Conservation (phyloP, 2,329 filamentous ascomycete genomes). For the Fusarium mundagurra region DNA sequence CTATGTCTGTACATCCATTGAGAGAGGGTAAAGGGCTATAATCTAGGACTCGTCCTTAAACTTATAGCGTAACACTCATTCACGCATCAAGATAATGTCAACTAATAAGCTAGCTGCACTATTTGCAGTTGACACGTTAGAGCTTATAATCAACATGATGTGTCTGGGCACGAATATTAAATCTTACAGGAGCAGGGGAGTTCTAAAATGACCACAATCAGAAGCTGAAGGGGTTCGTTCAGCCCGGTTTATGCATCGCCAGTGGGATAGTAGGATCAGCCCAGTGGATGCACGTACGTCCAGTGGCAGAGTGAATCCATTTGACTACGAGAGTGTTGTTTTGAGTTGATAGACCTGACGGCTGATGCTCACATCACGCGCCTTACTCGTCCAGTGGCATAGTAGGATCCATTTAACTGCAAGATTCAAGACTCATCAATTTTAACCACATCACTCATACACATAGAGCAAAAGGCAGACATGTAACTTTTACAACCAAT, state of each 20-base stretch:
- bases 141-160: neutral
- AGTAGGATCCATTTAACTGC: neutral
- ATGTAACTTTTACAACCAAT: neutral
- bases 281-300: neutral
- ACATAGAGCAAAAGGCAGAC: neutral
- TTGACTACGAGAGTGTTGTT: neutral
- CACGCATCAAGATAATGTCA: neutral
- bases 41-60: neutral
- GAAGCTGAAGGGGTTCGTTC: neutral
- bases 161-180: neutral
- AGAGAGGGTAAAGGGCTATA: neutral
- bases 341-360: neutral
- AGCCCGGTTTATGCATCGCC: neutral
- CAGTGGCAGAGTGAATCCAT: neutral
- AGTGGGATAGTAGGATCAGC: neutral
- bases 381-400: neutral
- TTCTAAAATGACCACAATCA: neutral
- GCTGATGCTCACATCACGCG: neutral
- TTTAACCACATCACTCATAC: neutral
- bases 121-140: neutral
- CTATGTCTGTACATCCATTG: neutral
- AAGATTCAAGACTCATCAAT: neutral
- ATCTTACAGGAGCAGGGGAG: neutral
- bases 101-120: neutral
- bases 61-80: too few species aligned